phyloP scores from a whole-genome alignment of 768 basidiomycete species.

The Tephrocybe sp. region DNA sequence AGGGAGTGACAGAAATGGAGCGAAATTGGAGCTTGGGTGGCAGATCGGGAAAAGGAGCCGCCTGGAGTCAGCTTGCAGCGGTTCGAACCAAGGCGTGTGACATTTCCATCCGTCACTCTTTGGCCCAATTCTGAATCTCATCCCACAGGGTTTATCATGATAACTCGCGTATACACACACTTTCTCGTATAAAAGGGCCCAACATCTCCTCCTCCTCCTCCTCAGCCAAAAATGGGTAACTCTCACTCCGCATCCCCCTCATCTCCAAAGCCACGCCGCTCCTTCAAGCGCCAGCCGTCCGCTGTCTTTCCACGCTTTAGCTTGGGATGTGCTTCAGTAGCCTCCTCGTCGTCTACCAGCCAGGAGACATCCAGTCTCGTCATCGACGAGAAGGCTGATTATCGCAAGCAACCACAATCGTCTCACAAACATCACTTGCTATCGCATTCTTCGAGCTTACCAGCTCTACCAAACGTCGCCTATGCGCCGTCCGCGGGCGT shows the following conservation, averaged over 20 bases:
- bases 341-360: conserved; percentile 28
- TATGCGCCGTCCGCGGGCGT: conserved; percentile 25
- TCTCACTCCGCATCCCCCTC: conserved; percentile 22
- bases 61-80: conserved; percentile 2
- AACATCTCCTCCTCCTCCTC: not conserved
- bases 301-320: conserved; percentile 36
- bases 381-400: conserved; percentile 26
- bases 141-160: conserved; percentile 11
- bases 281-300: conserved; percentile 32
- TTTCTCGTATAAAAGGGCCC: conserved; percentile 17
- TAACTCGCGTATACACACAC: conserved; percentile 12
- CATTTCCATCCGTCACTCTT: conserved; percentile 15
- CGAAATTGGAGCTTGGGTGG: conserved; percentile 13
- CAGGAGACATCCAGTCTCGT: conserved; percentile 38
- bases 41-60: conserved; percentile 13
- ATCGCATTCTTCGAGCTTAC: conserved; percentile 18
- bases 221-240: conserved; percentile 29
- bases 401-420: conserved; percentile 23
- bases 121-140: conserved; percentile 6
- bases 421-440: conserved; percentile 23
- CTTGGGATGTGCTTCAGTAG: conserved; percentile 37
- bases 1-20: not conserved
- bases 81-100: conserved; percentile 16
- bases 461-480: conserved; percentile 20
- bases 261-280: conserved; percentile 15